Evolutionary conservation across 2,329 filamentous ascomycete species (phyloP).

Genomic region (Capronia americana): DNA sequence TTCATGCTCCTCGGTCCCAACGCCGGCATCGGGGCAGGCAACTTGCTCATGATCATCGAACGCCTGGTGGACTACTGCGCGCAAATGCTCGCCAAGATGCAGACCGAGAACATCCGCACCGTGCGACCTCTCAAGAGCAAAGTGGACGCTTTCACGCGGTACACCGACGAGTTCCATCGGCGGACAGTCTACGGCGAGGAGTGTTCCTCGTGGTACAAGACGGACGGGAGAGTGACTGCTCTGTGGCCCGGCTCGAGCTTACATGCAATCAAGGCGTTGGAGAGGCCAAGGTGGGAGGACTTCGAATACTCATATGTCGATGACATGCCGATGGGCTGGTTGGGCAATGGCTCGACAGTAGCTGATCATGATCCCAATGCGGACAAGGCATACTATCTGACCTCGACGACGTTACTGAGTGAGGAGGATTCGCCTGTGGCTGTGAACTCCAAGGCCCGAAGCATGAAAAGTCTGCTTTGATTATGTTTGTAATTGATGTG

Average conservation of each 20-base stretch:
- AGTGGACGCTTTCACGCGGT: slow-evolving; percentile 56
- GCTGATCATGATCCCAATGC: slow-evolving; percentile 1
- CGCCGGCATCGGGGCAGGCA: slow-evolving; percentile 52
- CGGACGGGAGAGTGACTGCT: slow-evolving; percentile 52
- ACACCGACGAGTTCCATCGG: slow-evolving; percentile 49
- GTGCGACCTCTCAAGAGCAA: slow-evolving; percentile 43
- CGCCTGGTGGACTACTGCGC: slow-evolving; percentile 48
- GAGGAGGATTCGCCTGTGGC: not conserved
- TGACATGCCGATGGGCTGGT: slow-evolving; percentile 40
- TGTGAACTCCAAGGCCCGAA: not conserved
- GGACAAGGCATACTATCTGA: slow-evolving; percentile 13
- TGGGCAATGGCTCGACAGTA: slow-evolving; percentile 37
- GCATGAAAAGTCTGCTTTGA: not conserved
- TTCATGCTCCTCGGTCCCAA: slow-evolving; percentile 37
- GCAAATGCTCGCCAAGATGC: slow-evolving; percentile 8
- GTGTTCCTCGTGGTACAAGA: slow-evolving; percentile 52
- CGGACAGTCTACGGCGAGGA: slow-evolving; percentile 46
- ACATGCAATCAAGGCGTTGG: slow-evolving; percentile 53
- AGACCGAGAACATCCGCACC: slow-evolving; percentile 14
- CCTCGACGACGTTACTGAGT: slow-evolving; percentile 2
- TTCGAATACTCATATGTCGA: slow-evolving; percentile 49
- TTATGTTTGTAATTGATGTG: not conserved
- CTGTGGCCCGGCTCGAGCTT: slow-evolving; percentile 59
- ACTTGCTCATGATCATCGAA: slow-evolving; percentile 46
- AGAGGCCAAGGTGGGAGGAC: slow-evolving; percentile 52